A percentile compares a stretch with the other conserved stretches of the same genome.
Conservation (phyloP, 2,329 filamentous ascomycete genomes). For the Fusarium miscanthi region DNA sequence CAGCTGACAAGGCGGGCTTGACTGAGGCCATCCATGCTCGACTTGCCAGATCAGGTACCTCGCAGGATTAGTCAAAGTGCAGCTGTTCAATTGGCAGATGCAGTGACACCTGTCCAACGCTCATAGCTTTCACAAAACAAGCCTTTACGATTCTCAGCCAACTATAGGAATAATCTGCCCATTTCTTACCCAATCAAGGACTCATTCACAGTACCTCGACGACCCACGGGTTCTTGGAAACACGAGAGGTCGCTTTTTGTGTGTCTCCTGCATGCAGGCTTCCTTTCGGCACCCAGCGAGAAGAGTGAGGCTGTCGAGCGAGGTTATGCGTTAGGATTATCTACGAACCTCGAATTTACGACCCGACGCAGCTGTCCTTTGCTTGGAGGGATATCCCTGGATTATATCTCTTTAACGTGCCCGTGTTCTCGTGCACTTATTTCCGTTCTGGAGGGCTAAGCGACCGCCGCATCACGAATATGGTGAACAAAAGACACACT, state of each 20-base stretch:
- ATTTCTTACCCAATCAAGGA: constrained; percentile 19
- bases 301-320: constrained; percentile 41
- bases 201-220: not conserved
- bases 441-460: not conserved
- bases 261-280: constrained; percentile 22
- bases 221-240: constrained; percentile 18
- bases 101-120: constrained; percentile 37
- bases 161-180: constrained; percentile 16
- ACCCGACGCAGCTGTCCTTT: not conserved
- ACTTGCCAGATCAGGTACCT: constrained; percentile 33
- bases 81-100: constrained; percentile 36
- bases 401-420: constrained; percentile 25
- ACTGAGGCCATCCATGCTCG: constrained; percentile 23
- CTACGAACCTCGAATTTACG: constrained; percentile 20
- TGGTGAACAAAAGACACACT: constrained; percentile 5
- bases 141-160: constrained; percentile 19
- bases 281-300: constrained; percentile 21
- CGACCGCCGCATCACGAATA: constrained; percentile 2
- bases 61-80: constrained; percentile 23
- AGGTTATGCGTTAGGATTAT: constrained; percentile 1
- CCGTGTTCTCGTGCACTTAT: not conserved
- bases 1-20: constrained; percentile 31
- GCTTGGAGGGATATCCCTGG: constrained; percentile 1
- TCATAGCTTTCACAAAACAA: constrained; percentile 27
- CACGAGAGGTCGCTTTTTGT: constrained; percentile 27